These are phyloP conservation scores for Ceriops tagal DNA, from an alignment of 345 rosid species.

Conservation along the genomic window DNA sequence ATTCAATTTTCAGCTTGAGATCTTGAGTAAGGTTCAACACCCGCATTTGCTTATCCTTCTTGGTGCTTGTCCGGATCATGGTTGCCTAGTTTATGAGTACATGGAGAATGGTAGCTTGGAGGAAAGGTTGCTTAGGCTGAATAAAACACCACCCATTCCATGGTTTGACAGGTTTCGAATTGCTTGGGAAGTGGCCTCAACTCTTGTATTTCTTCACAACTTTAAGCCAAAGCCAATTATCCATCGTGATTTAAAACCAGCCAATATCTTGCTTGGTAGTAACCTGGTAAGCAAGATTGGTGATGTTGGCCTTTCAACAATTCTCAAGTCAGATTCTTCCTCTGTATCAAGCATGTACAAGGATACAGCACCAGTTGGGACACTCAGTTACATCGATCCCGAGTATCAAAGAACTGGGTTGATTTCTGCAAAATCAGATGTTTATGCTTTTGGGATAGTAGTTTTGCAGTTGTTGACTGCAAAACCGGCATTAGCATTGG, in stretches of 20 bases:
- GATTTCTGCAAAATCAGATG: slow-evolving; percentile 69
- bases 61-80: slow-evolving; percentile 76
- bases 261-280: slow-evolving; percentile 74
- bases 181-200: slow-evolving; percentile 89
- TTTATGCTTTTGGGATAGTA: slow-evolving; percentile 80
- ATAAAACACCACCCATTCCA: slow-evolving; percentile 56
- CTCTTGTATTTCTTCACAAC: slow-evolving; percentile 74
- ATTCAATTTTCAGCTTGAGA: slow-evolving; percentile 51
- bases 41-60: slow-evolving; percentile 89
- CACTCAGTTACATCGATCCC: slow-evolving; percentile 81
- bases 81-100: slow-evolving; percentile 76
- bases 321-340: slow-evolving; percentile 39
- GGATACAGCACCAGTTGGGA: slow-evolving; percentile 72
- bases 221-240: slow-evolving; percentile 69
- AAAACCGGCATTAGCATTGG: slow-evolving; percentile 66
- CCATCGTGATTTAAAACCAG: slow-evolving; percentile 92
- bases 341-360: slow-evolving; percentile 33
- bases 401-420: slow-evolving; percentile 86
- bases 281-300: slow-evolving; percentile 87
- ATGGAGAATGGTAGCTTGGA: slow-evolving; percentile 90
- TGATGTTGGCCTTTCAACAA: slow-evolving; percentile 81
- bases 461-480: slow-evolving; percentile 78
- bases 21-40: slow-evolving; percentile 77
- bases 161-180: slow-evolving; percentile 76
- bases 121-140: slow-evolving; percentile 48